Base-by-base conservation (phyloP, 495 filamentous ascomycete genomes). In the Hypoxylon lenormandii region DNA sequence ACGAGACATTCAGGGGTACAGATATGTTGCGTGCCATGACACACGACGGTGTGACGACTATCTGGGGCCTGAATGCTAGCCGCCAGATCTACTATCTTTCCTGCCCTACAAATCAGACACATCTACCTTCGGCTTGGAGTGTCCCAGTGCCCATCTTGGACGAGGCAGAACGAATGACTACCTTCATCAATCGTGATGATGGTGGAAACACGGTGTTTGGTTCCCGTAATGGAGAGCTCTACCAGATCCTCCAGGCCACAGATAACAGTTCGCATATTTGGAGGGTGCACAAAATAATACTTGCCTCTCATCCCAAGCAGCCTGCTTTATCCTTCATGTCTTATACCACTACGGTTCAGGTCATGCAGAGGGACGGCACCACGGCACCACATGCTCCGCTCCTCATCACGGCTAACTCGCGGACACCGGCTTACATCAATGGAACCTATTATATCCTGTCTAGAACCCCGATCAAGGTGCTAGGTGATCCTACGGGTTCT, bases 171-270 rank as follows among this genome's bases (percentile, higher is more conserved):
- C 45, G 49, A 8, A 60, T 60, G 3, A 37, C 56, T 3, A 19
- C 56, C 4, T 60, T 49, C 18, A 49, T 48, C 45, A 60, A 60
- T 22, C 21, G 21, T 5, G 22, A 21, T 1, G 56, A 60, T 15
- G 56, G 56, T 12, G 56, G 56, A n/a, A 60, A 60, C 30, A 60
- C 56, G 19, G 18, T 60, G 23, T 60, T 60, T 47, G 56, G 43
- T 12, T 5, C 56, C 6, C 43, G 56, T 7, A 45, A 45, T 2
- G 43, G 56, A 4, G 50, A 60, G 16, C 21, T 60, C 42, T 45
- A 48, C 28, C 36, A 37, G 26, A 37, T 60, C 11, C 37, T 37
- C 16, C 56, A 60, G 18, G 42, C 56, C n/a, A 38, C 56, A 22
- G 28, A 48, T 36, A 60, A 42, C 1, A 45, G 37, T 30, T 28